Base-by-base conservation (phyloP, 306 rosid species). In the Delonix regia region DNA sequence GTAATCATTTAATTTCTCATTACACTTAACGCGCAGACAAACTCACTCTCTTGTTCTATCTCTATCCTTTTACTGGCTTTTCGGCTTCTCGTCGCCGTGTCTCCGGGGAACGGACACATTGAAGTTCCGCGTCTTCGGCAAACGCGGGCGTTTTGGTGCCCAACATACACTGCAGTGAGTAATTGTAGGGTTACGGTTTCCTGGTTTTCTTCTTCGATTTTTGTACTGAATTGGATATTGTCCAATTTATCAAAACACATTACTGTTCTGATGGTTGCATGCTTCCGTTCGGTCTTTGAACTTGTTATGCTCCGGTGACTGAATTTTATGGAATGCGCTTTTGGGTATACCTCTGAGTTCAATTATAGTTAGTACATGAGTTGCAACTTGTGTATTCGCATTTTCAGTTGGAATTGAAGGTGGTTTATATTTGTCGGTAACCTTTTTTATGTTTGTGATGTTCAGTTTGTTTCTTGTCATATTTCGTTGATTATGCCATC, bases 71-170 rank as follows among this genome's bases (percentile, higher is more conserved):
- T 18, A 14, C 38, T 24, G 78, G 7, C 87, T 77, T 82, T 85
- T 83, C 88, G 71, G 83, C 90, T 86, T 72, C 86, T 81, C 80
- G 41, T 63, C 74, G 69, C 79, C 44, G 74, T 38, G 47, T 78
- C 70, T 61, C 72, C 34, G 48, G 73, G 74, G 67, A 75, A 74
- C 47, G 47, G 18, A 22, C 78, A 61, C 67, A 48, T 24, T 16
- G 76, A 67, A 21, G 81, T 74, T 85, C 78, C 49, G 13, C n/a
- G 1, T 68, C 34, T 56, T 71, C 73, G n/a, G 39, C 24, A 33
- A 77, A 49, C 71, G 77, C 30, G 74, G 70, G 34, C 59, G 80
- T 82, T 84, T 74, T 52, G 74, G 64, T 25, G 72, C 63, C 16
- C 19, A 55, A 24, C 48, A 9, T 22, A 16, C 79, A 27, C 67